Percentiles rank a stretch among this genome's conserved stretches.
These are phyloP conservation scores for Mucor mucedo DNA, from an alignment of 371 early-diverging fungal species.

Conservation along the genomic window DNA sequence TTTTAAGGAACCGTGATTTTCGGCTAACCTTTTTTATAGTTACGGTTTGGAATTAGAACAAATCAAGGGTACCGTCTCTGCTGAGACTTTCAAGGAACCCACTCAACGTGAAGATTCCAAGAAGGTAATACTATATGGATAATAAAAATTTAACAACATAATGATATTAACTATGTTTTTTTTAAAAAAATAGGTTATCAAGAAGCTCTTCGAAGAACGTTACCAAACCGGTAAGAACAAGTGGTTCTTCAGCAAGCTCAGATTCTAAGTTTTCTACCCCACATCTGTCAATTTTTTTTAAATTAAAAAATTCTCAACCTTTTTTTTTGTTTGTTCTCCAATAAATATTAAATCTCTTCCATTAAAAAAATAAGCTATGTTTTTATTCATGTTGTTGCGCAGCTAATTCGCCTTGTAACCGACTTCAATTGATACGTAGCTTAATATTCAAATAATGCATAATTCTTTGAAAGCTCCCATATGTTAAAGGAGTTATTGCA, in stretches of 20 bases:
- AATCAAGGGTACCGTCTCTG: slow-evolving; percentile 84
- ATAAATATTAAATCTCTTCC: too few species aligned
- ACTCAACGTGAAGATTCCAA: slow-evolving; percentile 88
- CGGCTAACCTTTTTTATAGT: slow-evolving; percentile 27
- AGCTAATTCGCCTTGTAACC: too few species aligned
- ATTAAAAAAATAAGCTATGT: too few species aligned
- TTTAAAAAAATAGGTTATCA: slow-evolving; percentile 61
- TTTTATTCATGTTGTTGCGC: too few species aligned
- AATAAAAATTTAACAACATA: neutral
- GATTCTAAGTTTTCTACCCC: slow-evolving; percentile 72
- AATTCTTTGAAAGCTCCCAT: too few species aligned
- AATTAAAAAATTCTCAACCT: neutral
- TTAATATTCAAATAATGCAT: too few species aligned
- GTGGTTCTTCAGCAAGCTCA: slow-evolving; percentile 99
- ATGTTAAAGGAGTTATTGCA: too few species aligned
- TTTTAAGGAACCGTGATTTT: neutral
- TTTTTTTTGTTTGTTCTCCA: neutral
- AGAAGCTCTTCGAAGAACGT: slow-evolving; percentile 92
- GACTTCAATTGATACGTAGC: too few species aligned
- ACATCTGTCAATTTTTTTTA: neutral
- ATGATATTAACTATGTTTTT: neutral
- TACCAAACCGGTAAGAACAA: slow-evolving; percentile 97
- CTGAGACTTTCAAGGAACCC: slow-evolving; percentile 92
- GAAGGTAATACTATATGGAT: slow-evolving; percentile 56
- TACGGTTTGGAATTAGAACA: slow-evolving; percentile 85